Evolutionary conservation across 1,284 basidiomycete genomes (phyloP), one percentile per base, ranked within the genome.

Genomic region (Afroboletus lepidellus): DNA sequence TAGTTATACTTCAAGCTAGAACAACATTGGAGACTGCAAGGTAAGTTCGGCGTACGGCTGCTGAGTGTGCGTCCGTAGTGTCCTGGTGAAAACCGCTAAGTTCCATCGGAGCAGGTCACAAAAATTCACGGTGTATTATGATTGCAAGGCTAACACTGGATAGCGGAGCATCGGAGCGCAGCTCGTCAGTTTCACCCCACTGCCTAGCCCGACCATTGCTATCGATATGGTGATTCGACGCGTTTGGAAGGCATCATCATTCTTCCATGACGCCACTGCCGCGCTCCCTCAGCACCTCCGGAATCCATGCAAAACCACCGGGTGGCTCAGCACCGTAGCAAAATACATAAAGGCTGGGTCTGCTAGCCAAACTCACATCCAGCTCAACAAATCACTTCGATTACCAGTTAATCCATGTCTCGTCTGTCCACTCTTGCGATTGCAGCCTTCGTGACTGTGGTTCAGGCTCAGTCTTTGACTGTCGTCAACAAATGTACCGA

Each of bases 381-480:
- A 61, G 46, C 34, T 34, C 46, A 46, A 43, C 30, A 38, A 5
- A 38, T 8, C 5, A 36, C 27, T 23, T 18, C 42, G 41, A 41
- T 41, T 41, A 2, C 20, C 18, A 49, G 27, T n/a, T 16, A 49
- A 12, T 42, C 45, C 8, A 70, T 67, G 69, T 34, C 41, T 47
- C 46, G 50, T 7, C 11, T 61, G 53, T 58, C 57, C n/a, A 34
- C 50, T 41, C 43, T 70, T 21, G 43, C 53, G 46, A 41, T 72
- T 32, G 58, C 54, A 29, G 55, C 58, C 29, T 18, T 66, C 1
- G 58, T 46, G 21, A 21, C 54, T 5, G 42, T 58, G 29, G 56
- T 57, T 36, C 56, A 54, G 36, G 67, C 69, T 41, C 66, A 64
- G 53, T 72, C 70, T 25, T 44, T 69, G 44, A 70, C 15, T 15